Evolutionary conservation across 805 yeast genomes (phyloP), one percentile per base, ranked within the genome.

Genomic region (Saccharomycopsis sp.): DNA sequence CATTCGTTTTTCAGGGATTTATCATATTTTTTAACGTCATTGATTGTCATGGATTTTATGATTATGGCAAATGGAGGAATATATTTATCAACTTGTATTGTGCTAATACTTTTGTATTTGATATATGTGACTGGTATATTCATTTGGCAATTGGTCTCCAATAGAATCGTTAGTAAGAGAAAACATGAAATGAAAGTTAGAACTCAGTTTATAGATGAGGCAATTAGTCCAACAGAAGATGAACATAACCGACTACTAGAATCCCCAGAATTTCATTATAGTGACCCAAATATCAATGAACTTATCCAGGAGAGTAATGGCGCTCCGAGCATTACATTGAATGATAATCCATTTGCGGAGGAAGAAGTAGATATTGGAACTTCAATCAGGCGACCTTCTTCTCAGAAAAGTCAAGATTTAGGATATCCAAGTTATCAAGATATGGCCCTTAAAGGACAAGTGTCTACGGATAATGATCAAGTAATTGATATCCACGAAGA

Each of bases 1-100:
- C 47, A 48, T 21, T 51, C 63, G 28, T 85, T 87, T 56, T 33
- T 78, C 4, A 66, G 81, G 49, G 97, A 90, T 58, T 53, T 77
- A 0, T 52, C 61, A 0, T 74, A 84, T 53, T 81, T 87, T 53
- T 57, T 74, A 0, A 51, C 65, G 0, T 66, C 86, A 17, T 64
- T 79, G 0, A 34, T 69, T 0, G 52, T 81, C 9, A 21, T 5
- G 61, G 84, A 0, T 55, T 80, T n/a, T 50, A 60, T n/a, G 69
- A 79, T 39, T 60, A 84, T 5, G 52, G 65, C 1, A 81, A 38
- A 75, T 57, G 84, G 84, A 1, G 59, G 62, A 8, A 63, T 93
- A 19, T 67, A 68, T 34, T 55, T 73, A 11, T 56, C 67, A 59
- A 83, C 79, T 53, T 81, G 94, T 46, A 41, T 73, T 0, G 48